phyloP scores from a whole-genome alignment of 2,329 filamentous ascomycete genomes.

The Ramichloridium luteum region DNA sequence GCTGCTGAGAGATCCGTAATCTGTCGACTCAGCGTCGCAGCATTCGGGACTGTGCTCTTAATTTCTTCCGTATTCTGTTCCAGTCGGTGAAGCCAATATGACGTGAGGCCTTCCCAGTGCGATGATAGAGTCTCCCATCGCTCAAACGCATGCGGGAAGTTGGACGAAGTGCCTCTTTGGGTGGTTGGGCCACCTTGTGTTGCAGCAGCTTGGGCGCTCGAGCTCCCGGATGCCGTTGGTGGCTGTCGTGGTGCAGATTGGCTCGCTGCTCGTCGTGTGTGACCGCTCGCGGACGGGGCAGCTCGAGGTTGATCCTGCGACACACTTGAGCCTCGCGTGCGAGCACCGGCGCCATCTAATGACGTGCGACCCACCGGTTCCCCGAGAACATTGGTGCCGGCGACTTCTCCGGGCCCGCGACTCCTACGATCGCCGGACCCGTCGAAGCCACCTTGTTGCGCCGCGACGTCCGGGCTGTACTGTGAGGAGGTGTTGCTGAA shows the following conservation, averaged over 20 bases:
- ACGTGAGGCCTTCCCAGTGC: slow-evolving; percentile 94
- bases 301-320: slow-evolving; percentile 18
- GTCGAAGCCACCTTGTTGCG: slow-evolving; percentile 16
- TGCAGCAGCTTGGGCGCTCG: slow-evolving; percentile 8
- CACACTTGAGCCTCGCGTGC: slow-evolving; percentile 13
- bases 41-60: slow-evolving; percentile 61
- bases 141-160: slow-evolving; percentile 93
- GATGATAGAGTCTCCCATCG: slow-evolving; percentile 94
- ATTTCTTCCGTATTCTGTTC: slow-evolving; percentile 84
- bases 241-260: slow-evolving; percentile 17
- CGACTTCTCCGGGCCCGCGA: slow-evolving; percentile 18
- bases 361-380: slow-evolving; percentile 21
- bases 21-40: slow-evolving; percentile 79
- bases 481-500: slow-evolving; percentile 18
- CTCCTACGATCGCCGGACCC: slow-evolving; percentile 12
- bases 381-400: slow-evolving; percentile 21
- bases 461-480: slow-evolving; percentile 18
- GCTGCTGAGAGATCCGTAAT: slow-evolving; percentile 96
- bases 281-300: slow-evolving; percentile 11
- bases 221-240: slow-evolving; percentile 10
- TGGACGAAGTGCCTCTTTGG: slow-evolving; percentile 37
- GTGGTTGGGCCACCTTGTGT: slow-evolving; percentile 10
- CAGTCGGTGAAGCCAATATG: slow-evolving; percentile 89
- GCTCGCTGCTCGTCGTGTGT: slow-evolving; percentile 14
- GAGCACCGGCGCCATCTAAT: slow-evolving; percentile 11